Base-by-base conservation (phyloP, 2,329 filamentous ascomycete species). In the Ceratocystiopsis minuta region DNA sequence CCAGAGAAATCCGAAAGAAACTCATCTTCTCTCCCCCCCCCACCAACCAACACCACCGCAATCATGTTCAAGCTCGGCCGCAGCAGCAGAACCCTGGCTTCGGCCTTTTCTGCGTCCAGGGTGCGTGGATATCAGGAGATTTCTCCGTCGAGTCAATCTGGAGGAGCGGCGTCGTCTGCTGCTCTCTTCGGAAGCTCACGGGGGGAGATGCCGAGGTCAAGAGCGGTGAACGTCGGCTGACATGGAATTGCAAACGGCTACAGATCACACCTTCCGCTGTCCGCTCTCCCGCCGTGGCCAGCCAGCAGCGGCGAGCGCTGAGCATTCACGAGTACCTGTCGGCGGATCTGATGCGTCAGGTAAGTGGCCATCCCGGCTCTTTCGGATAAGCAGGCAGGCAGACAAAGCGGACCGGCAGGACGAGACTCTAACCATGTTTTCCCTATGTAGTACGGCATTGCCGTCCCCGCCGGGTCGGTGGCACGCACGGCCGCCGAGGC, bases 251-350 rank as follows among this genome's bases (percentile, higher is more conserved):
- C n/a, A n/a, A n/a, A 28, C 7, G 7, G 24, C 24, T 10, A 9
- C 24, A 28, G 24, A 10, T 28, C 9, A 28, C 65, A 40, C 63
- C 67, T 16, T 39, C 41, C 50, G 59, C 64, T 48, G 57, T 68
- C 56, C 71, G 70, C 65, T 62, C 72, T 51, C 67, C 82, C 65
- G 72, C 77, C 55, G 33, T 43, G 1, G 62, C 72, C 55, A 72
- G 65, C 53, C 73, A 90, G 65, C 87, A 95, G 67, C 75, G 72
- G 65, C 77, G 90, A 68, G 78, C 81, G 58, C 75, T 98, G 59
- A 90, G 85, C 59, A 94, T 98, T 58, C 90, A 98, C 72, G 90
- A 98, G 70, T 96, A 95, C 68, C 80, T 88, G 57, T 95, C 90
- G 55, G 85, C 86, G 55, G 83, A 87, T 62, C 78, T 98, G 53